Conservation (phyloP, 2,329 filamentous ascomycete species). For the Ceratocystis eucalypticola region DNA sequence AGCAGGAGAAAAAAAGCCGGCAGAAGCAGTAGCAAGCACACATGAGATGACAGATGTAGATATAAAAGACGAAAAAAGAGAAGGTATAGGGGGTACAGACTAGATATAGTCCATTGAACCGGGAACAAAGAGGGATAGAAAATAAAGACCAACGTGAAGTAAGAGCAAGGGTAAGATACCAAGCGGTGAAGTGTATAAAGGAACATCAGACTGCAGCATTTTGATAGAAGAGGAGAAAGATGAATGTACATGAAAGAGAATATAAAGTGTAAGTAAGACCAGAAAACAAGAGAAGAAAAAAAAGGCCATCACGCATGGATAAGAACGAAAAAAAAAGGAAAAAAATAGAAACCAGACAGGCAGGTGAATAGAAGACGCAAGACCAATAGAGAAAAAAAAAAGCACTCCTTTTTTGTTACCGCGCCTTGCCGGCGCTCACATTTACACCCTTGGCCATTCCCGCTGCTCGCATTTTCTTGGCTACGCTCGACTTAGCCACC, state of each 20-base stretch:
- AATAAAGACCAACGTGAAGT: too few relatives aligned
- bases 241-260: slow-evolving; percentile 3
- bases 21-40: neutral
- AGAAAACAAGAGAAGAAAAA: slow-evolving; percentile 1
- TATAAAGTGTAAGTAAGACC: neutral
- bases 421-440: neutral
- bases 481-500: neutral
- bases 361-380: neutral
- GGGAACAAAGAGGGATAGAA: too few relatives aligned
- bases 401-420: neutral
- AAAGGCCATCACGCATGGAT: neutral
- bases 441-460: neutral
- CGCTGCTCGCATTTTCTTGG: neutral
- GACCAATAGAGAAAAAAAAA: too few relatives aligned
- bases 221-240: neutral
- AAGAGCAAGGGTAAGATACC: too few relatives aligned
- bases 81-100: too few relatives aligned
- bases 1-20: neutral
- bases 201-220: slow-evolving; percentile 2
- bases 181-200: neutral
- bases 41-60: neutral
- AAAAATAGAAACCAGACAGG: neutral
- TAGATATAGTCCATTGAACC: too few relatives aligned
- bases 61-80: neutral
- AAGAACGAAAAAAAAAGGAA: neutral